Percentiles rank a stretch among this genome's conserved stretches.
phyloP scores from a whole-genome alignment of 2,329 filamentous ascomycete species.

The Remersonia thermophila region DNA sequence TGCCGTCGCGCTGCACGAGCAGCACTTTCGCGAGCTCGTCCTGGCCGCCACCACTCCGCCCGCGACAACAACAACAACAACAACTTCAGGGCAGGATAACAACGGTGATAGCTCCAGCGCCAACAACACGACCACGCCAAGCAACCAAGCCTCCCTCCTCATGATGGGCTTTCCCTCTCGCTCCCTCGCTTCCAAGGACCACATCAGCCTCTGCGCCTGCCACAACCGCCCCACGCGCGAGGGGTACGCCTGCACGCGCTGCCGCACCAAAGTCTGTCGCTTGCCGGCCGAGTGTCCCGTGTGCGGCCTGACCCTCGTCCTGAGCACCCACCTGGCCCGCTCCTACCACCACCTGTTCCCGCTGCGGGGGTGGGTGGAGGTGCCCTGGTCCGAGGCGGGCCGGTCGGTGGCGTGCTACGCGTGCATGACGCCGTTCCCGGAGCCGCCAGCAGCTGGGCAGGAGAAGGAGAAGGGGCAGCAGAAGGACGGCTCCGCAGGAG shows the following conservation, averaged over 20 bases:
- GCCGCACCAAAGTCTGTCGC: conserved; percentile 76
- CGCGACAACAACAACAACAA: conserved; percentile 45
- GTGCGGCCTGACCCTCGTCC: conserved; percentile 82
- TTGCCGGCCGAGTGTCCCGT: conserved; percentile 83
- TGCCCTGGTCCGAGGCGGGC: conserved; percentile 64
- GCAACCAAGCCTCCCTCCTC: conserved; percentile 48
- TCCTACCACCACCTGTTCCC: conserved; percentile 91
- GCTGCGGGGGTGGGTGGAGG: conserved; percentile 79
- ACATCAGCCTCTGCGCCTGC: conserved; percentile 74
- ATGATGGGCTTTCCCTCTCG: conserved; percentile 98
- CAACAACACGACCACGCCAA: conserved; percentile 30
- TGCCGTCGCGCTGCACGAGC: conserved; percentile 72
- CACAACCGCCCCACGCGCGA: conserved; percentile 72
- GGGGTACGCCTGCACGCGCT: conserved; percentile 85
- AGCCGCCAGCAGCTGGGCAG: conserved; percentile 20
- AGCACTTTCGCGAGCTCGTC: conserved; percentile 80
- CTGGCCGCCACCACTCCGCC: conserved; percentile 83
- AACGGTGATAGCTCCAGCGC: background rate
- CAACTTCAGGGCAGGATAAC: background rate
- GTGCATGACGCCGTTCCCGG: conserved; percentile 63
- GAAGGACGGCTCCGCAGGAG: conserved; percentile 7
- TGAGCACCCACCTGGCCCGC: conserved; percentile 85
- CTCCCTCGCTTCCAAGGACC: conserved; percentile 54
- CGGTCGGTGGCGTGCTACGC: conserved; percentile 59
- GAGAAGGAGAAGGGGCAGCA: conserved; percentile 10